Conservation (phyloP, 2,329 filamentous ascomycete species). For the Paecilomyces niveus region DNA sequence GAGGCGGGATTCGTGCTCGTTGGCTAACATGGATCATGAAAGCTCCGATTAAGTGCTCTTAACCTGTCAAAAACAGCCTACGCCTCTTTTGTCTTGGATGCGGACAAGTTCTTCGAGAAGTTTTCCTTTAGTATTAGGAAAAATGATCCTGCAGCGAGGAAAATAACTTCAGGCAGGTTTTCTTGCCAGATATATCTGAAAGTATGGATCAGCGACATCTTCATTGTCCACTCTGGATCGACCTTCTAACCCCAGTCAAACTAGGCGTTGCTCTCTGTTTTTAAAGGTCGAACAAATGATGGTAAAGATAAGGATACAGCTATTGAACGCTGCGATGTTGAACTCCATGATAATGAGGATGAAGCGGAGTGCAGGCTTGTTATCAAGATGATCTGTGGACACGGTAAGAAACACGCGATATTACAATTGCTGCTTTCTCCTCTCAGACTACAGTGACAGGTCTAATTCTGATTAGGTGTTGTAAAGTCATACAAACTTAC, state of each 20-base stretch:
- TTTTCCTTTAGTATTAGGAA: conserved; percentile 46
- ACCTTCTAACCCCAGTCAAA: conserved; percentile 4
- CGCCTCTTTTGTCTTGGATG: conserved; percentile 51
- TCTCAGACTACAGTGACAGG: conserved; percentile 1
- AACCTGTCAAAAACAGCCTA: conserved; percentile 60
- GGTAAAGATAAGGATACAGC: conserved; percentile 50
- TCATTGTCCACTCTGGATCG: not conserved
- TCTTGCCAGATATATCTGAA: conserved; percentile 55
- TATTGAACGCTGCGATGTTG: conserved; percentile 56
- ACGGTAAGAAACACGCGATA: conserved; percentile 35
- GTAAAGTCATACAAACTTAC: conserved; percentile 60
- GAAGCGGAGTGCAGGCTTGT: conserved; percentile 55
- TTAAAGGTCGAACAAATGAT: conserved; percentile 52
- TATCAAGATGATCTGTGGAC: conserved; percentile 55
- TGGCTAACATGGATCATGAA: not conserved
- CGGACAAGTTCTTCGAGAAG: conserved; percentile 48
- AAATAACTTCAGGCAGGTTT: conserved; percentile 42
- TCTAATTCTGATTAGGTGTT: conserved; percentile 38
- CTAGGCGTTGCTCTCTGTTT: conserved; percentile 53
- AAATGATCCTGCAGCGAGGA: conserved; percentile 13
- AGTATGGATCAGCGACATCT: conserved; percentile 24
- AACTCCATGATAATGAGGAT: conserved; percentile 49
- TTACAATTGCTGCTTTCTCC: not conserved
- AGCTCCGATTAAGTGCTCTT: conserved; percentile 56
- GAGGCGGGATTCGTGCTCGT: not conserved